Conservation (phyloP, 2,329 filamentous ascomycete species). For the Penicillium fuscoglaucum region DNA sequence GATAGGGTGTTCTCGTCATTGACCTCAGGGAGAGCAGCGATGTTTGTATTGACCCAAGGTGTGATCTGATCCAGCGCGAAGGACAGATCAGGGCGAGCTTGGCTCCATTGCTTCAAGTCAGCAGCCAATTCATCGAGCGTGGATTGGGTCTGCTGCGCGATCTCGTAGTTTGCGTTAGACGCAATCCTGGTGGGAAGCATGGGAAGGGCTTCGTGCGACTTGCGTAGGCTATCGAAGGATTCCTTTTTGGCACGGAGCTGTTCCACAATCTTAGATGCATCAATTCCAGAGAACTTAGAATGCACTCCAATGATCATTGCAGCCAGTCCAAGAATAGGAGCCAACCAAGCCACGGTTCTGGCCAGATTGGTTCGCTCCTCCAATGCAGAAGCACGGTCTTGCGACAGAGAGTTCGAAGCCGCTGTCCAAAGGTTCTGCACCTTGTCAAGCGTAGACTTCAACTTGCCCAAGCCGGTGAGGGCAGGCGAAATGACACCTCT, state of each 20-base stretch:
- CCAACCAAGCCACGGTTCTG: constrained; percentile 59
- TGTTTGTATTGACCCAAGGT: constrained; percentile 58
- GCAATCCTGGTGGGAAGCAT: constrained; percentile 55
- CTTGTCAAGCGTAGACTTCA: constrained; percentile 34
- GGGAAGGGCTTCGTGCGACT: constrained; percentile 46
- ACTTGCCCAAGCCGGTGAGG: constrained; percentile 30
- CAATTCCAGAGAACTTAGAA: constrained; percentile 59
- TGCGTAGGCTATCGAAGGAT: constrained; percentile 49
- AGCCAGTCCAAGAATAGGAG: constrained; percentile 65
- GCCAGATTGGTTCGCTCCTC: constrained; percentile 28
- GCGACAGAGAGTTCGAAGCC: constrained; percentile 27
- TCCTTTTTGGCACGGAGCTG: constrained; percentile 54
- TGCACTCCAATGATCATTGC: constrained; percentile 66
- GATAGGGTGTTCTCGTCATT: constrained; percentile 25
- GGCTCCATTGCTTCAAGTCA: constrained; percentile 48
- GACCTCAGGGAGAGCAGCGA: constrained; percentile 12
- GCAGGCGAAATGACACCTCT: constrained; percentile 38
- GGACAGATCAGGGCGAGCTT: constrained; percentile 57
- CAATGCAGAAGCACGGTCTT: constrained; percentile 15
- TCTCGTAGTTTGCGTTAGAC: constrained; percentile 32
- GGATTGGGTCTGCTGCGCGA: constrained; percentile 29
- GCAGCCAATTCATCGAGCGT: constrained; percentile 33
- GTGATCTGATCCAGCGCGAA: constrained; percentile 67
- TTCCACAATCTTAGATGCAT: constrained; percentile 49
- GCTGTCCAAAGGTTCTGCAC: constrained; percentile 38